Conservation (phyloP, 1,284 basidiomycete genomes). For the Vanrija humicola region DNA sequence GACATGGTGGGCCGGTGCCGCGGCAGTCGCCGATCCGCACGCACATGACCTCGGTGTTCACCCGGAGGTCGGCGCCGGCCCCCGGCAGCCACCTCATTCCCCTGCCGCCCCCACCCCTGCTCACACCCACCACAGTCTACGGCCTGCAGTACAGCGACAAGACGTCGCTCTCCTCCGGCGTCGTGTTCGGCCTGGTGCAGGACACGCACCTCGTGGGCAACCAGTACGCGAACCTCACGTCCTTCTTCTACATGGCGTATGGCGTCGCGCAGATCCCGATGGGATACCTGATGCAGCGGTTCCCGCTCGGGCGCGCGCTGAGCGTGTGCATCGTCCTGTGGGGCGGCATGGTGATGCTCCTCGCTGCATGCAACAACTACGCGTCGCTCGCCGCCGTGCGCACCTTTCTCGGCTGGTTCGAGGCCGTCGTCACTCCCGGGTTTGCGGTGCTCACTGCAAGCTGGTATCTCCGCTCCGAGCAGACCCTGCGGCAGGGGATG, state of each 20-base stretch:
- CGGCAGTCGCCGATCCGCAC: too few species aligned
- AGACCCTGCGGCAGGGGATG: slow-evolving; percentile 20
- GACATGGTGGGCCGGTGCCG: too few species aligned
- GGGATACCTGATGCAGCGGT: slow-evolving; percentile 20
- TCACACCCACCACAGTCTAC: too few species aligned
- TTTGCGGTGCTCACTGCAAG: slow-evolving; percentile 21
- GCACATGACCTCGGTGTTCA: too few species aligned
- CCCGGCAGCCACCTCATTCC: too few species aligned
- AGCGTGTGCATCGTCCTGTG: slow-evolving; percentile 15
- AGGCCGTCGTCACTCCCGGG: slow-evolving; percentile 21
- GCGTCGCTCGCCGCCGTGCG: slow-evolving; percentile 21
- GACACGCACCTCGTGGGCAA: slow-evolving; percentile 18
- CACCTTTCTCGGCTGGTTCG: slow-evolving; percentile 22
- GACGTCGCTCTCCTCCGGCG: slow-evolving; percentile 18
- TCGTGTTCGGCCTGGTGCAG: slow-evolving; percentile 19
- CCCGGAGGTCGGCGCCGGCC: too few species aligned
- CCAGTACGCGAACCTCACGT: slow-evolving; percentile 19
- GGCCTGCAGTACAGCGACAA: slow-evolving; percentile 16
- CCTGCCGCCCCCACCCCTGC: too few species aligned
- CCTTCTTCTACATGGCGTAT: slow-evolving; percentile 24
- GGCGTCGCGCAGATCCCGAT: slow-evolving; percentile 25
- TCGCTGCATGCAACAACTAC: slow-evolving; percentile 28
- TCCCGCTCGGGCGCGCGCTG: slow-evolving; percentile 25
- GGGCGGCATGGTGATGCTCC: slow-evolving; percentile 19
- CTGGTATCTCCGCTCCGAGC: slow-evolving; percentile 31